Evolutionary conservation across 1,284 basidiomycete species (phyloP), one percentile per base, ranked within the genome.

Genomic region (Clitocybe nebularis): DNA sequence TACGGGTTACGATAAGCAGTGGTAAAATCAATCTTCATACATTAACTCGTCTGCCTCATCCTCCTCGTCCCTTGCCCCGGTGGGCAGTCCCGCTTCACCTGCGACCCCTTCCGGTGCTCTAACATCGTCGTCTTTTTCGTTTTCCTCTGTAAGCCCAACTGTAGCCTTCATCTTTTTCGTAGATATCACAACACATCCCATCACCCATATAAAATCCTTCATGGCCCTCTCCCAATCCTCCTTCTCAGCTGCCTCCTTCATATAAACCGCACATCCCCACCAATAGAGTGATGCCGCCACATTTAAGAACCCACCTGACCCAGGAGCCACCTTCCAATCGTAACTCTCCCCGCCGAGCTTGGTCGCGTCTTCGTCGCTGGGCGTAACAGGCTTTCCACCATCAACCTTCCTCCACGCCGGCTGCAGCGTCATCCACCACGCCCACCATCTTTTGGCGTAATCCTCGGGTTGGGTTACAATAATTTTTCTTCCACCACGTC

Each of bases 401-500:
- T 30, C 11, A 11, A 17, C 7, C 7, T 3, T 8, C 26, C 45
- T n/a, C 42, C 42, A 36, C 21, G 13, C 11, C 16, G 42, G 46
- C 29, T 40, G 42, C 14, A 47, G 35, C 23, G 24, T 13, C 10
- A 20, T 20, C 46, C 46, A 47, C 46, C 46, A 47, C 13, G 7
- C 40, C 42, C 42, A 40, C 46, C 42, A 44, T 4, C 5, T 19
- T 23, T 23, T 19, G 9, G 36, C 41, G 20, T 39, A 47, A 5
- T 7, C 17, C 4, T 32, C 37, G 16, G 19, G 16, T 11, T 47
- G 37, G 5, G 8, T 13, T 19, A 39, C 26, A 19, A 20, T 19
- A 19, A 13, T 20, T 13, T n/a, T 22, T 28, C 19, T 39, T 24
- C 10, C 37, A 39, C 5, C 7, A 11, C 9, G 38, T 4, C 26